Percentiles rank a stretch among this genome's conserved stretches.
Conservation (phyloP, 164 flowering plant species). For the Magnolia changhungtana region DNA sequence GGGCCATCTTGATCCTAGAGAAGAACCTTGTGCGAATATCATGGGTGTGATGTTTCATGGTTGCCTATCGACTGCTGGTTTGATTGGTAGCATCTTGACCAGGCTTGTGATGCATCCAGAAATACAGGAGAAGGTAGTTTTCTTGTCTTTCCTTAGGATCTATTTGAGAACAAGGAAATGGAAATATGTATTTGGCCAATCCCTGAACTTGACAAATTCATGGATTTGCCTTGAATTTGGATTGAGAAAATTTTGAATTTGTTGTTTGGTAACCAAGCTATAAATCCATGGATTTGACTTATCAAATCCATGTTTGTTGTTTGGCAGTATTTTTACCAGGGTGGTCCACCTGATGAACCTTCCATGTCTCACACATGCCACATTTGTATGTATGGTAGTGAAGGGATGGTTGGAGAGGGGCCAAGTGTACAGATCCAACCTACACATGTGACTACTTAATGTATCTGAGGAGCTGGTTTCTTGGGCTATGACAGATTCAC, state of each 20-base stretch:
- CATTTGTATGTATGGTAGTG: background rate
- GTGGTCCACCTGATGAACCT: no score
- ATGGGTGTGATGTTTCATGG: slow-evolving; percentile 69
- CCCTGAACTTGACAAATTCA: background rate
- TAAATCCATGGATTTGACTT: no score
- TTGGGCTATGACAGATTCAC: background rate
- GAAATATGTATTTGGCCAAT: background rate
- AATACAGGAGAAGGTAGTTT: slow-evolving; percentile 49
- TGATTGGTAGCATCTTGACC: slow-evolving; percentile 43
- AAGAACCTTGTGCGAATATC: slow-evolving; percentile 47
- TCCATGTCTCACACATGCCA: background rate
- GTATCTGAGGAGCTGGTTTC: background rate
- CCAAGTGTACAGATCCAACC: background rate
- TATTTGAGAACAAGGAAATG: background rate
- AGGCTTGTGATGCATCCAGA: slow-evolving; percentile 57
- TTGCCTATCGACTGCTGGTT: slow-evolving; percentile 42
- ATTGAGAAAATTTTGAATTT: no score
- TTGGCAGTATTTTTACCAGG: no score
- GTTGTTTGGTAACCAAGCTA: no score
- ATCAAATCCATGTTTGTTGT: no score
- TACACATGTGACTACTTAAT: background rate
- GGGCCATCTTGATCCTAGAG: slow-evolving; percentile 21
- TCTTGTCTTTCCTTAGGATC: background rate
- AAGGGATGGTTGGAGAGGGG: background rate
- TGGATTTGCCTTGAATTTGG: background rate